Base-by-base conservation (phyloP, 441 rosid species). In the Geranium incanum region DNA sequence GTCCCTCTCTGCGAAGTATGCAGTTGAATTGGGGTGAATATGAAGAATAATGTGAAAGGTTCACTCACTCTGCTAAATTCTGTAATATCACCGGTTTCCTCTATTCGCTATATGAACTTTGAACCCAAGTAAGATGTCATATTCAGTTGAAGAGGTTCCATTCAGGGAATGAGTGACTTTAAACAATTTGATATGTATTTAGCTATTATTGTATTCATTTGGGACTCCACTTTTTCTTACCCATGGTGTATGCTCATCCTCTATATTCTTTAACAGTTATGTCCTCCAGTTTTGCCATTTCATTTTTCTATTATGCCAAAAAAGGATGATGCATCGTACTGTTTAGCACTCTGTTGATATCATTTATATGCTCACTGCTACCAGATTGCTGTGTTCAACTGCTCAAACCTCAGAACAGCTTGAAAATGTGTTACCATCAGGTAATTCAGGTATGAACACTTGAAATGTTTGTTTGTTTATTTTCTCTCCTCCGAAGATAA, bases 331-430 rank as follows among this genome's bases (percentile, higher is more conserved):
- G n/a, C 57, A 48, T 48, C n/a, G 57, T 48, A 48, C 12, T 11
- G 9, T 48, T 48, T 48, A 15, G 57, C 15, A 48, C 33, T 48
- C 57, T 2, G 12, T 48, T 45, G 64, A 48, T 36, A 7, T 16
- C 1, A 55, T 48, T 13, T 57, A 70, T 48, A 70, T 74, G 45
- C 37, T 71, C 62, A 72, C 68, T 78, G 73, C 80, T 73, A 67
- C 73, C 84, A 88, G 97, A 79, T 86, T 95, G 43, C 60, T 71
- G 18, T 89, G 89, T 78, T 81, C 87, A 36, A 87, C 81, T 39
- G 80, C 86, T 77, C 83, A 86, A 84, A 78, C 83, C 60, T 66
- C 84, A 72, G 85, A 86, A 74, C 81, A 86, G 79, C 81, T 90
- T 69, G 88, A 85, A 79, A 86, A 84, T 81, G 81, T 90, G 67